phyloP scores from a whole-genome alignment of 352 stramenopile species.

The Phytophthora aleatoria region DNA sequence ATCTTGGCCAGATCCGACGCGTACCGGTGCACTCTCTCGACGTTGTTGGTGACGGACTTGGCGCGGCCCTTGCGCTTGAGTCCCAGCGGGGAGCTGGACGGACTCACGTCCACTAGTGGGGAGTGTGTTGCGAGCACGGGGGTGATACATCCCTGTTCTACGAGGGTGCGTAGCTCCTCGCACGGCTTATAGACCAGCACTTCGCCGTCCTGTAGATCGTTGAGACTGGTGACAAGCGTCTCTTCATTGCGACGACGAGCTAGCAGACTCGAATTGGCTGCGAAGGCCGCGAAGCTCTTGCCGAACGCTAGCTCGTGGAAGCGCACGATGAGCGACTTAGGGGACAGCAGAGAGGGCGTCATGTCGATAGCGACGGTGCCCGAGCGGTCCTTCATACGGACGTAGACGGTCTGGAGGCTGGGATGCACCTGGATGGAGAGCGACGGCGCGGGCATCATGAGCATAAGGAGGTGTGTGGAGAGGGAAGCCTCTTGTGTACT shows the following conservation, averaged over 20 bases:
- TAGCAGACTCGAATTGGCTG: constrained; percentile 47
- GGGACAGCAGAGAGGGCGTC: constrained; percentile 31
- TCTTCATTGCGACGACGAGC: constrained; percentile 54
- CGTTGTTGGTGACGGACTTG: constrained; percentile 71
- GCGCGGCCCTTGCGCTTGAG: constrained; percentile 78
- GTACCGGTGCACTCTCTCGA: constrained; percentile 72
- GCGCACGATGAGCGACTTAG: constrained; percentile 59
- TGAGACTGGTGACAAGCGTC: constrained; percentile 44
- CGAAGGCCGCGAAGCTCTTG: constrained; percentile 73
- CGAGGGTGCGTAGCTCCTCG: constrained; percentile 68
- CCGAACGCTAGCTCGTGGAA: constrained; percentile 79
- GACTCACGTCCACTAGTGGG: constrained; percentile 22
- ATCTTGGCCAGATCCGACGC: constrained; percentile 67
- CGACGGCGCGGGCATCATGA: constrained; percentile 33
- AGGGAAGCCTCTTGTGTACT: constrained; percentile 13
- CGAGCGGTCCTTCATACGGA: constrained; percentile 75
- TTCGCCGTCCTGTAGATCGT: constrained; percentile 58
- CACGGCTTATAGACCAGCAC: constrained; percentile 77
- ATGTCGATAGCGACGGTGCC: constrained; percentile 67
- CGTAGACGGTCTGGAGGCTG: constrained; percentile 50
- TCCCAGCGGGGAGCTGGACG: constrained; percentile 48
- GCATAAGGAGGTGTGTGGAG: constrained; percentile 36
- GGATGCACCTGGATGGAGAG: constrained; percentile 57
- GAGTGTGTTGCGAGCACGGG: constrained; percentile 42
- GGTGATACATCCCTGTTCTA: constrained; percentile 78